A percentile compares a stretch with the other conserved stretches of the same genome.
Conservation (phyloP, 164 flowering plant genomes). For the Berberis vulgaris region DNA sequence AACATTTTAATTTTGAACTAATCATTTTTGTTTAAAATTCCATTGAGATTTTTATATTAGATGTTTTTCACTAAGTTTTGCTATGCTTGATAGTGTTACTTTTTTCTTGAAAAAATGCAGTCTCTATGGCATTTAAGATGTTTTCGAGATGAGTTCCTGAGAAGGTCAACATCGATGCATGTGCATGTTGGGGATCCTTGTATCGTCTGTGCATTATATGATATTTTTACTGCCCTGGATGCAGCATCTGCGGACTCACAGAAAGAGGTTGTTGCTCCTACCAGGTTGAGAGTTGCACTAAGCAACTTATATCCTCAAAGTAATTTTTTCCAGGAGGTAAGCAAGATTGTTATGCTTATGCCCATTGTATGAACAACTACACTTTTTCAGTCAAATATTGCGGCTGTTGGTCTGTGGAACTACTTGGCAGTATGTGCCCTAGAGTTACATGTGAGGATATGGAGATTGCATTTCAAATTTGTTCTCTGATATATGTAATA, state of each 20-base stretch:
- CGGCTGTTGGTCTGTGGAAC: too few species aligned
- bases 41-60: not conserved
- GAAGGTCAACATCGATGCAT: constrained; percentile 54
- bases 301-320: constrained; percentile 92
- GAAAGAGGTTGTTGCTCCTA: constrained; percentile 79
- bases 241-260: constrained; percentile 41
- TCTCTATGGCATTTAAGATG: constrained; percentile 85
- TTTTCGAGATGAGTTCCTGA: constrained; percentile 76
- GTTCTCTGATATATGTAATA: constrained; percentile 8
- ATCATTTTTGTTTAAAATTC: not conserved
- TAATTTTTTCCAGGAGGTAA: constrained; percentile 92
- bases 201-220: constrained; percentile 82
- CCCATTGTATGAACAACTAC: too few species aligned
- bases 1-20: not conserved
- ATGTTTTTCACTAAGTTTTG: not conserved
- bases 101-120: constrained; percentile 30
- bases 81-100: constrained; percentile 6
- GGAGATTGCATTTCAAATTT: not conserved
- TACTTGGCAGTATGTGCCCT: not conserved
- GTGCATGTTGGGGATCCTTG: constrained; percentile 94
- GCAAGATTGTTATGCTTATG: not conserved
- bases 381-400: too few species aligned
- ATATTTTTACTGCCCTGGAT: constrained; percentile 68
- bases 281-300: constrained; percentile 76
- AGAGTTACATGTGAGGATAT: not conserved